These are phyloP conservation scores for Solanum etuberosum DNA, from an alignment of 257 asterid species.

Conservation along the genomic window DNA sequence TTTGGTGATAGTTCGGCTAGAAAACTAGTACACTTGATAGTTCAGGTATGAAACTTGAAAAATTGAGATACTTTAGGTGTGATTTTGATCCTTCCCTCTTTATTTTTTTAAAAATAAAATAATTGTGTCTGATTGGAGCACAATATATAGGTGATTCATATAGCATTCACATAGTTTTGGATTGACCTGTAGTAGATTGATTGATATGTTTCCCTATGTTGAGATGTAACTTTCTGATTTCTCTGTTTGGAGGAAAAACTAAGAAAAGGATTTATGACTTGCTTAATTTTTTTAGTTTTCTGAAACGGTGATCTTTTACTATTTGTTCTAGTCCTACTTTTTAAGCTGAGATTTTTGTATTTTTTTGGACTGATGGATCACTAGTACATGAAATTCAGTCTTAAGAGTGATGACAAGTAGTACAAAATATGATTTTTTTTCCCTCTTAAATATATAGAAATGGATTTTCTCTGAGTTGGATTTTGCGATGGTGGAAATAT, in stretches of 20 bases:
- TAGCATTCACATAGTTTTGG: not conserved
- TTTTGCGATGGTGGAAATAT: not conserved
- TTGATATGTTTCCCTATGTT: not conserved
- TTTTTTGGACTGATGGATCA: not conserved
- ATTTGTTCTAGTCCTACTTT: too few species aligned
- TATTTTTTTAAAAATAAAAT: not conserved
- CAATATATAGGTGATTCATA: not conserved
- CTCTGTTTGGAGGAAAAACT: not conserved
- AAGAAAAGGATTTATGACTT: not conserved
- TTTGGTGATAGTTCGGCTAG: not conserved
- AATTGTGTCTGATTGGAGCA: not conserved
- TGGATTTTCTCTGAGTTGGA: not conserved
- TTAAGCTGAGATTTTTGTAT: too few species aligned
- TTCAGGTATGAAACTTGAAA: not conserved
- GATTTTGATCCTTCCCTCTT: not conserved
- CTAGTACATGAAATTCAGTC: too few species aligned
- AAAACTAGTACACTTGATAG: not conserved
- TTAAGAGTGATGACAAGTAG: not conserved
- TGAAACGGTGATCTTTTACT: not conserved
- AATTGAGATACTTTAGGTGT: not conserved
- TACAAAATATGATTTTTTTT: not conserved
- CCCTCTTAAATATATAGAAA: not conserved
- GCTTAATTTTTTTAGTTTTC: not conserved
- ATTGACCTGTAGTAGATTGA: not conserved
- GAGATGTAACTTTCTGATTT: not conserved